Evolutionary conservation across 352 stramenopile genomes (phyloP), one percentile per base, ranked within the genome.

Genomic region (Pythium rhizo-oryzae): DNA sequence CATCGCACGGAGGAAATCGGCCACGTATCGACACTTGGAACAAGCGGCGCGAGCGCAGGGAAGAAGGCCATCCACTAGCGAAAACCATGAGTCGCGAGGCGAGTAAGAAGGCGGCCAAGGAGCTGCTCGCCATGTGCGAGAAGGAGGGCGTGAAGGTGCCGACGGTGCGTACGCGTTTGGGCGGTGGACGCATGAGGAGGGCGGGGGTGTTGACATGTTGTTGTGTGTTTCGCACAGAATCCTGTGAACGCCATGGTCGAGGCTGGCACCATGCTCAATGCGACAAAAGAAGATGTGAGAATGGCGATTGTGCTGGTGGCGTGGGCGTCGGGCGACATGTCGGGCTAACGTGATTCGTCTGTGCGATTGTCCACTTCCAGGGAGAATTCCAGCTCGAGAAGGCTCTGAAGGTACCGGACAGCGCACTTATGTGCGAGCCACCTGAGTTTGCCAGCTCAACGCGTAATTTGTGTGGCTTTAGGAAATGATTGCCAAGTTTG

Each of bases 401-500:
- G 59, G 85, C 85, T 15, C 71, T 94, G 0, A 74, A 87, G 67
- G 84, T 91, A 51, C 0, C 54, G 11, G 15, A 16, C 21, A 35
- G 25, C 47, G 24, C 28, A 7, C 21, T n/a, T 43, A 24, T 28
- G 25, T 59, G 15, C 19, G 30, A 19, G 28, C 16, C 69, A 62
- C n/a, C 2, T 5, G 41, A 21, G 7, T 4, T 19, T 44, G 18
- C 4, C 53, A 1, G 64, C 46, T 49, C 25, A 58, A 19, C 11
- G 9, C 1, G 41, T 46, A 56, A 7, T 2, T 46, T 24, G 23
- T 51, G 4, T 62, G n/a, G 12, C n/a, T 35, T 16, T 47, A 92
- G 83, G 85, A 92, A 66, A 90, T 94, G 83, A 84, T 90, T 49
- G 74, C 79, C 21, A 96, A 94, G 65, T 96, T 93, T 61, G 87